Evolutionary conservation across 2,329 filamentous ascomycete species (phyloP).

Genomic region (Myriosclerotinia duriaeana): DNA sequence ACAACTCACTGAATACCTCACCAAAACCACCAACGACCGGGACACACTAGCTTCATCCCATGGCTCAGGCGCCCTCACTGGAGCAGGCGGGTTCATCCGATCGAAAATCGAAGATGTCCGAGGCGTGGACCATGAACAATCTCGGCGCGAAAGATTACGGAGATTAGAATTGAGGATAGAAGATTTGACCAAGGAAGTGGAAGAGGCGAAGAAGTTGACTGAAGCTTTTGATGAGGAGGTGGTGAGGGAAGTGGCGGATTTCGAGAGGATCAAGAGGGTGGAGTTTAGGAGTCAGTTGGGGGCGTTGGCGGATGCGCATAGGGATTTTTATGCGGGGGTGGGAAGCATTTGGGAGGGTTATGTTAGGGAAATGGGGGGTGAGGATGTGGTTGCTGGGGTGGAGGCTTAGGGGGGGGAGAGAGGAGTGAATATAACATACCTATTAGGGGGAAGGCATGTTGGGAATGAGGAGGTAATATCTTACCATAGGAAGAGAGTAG

Average conservation of each 20-base stretch:
- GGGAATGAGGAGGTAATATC: not conserved
- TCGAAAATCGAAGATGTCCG: constrained; percentile 95
- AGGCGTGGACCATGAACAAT: constrained; percentile 93
- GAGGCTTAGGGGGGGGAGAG: constrained; percentile 2
- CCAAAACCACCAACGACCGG: constrained; percentile 83
- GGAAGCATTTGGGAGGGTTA: constrained; percentile 87
- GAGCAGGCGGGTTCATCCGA: constrained; percentile 82
- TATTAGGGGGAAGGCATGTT: not conserved
- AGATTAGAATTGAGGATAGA: constrained; percentile 93
- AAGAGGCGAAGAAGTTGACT: constrained; percentile 79
- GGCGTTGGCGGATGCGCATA: constrained; percentile 77
- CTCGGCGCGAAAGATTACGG: constrained; percentile 78
- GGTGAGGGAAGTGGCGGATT: constrained; percentile 86
- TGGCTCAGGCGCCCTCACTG: constrained; percentile 61
- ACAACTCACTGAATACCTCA: constrained; percentile 90
- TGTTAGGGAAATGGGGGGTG: constrained; percentile 70
- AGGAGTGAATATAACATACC: not conserved
- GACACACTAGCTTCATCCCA: constrained; percentile 65
- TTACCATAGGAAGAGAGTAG: not conserved
- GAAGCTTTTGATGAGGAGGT: constrained; percentile 97
- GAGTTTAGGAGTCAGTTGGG: constrained; percentile 90
- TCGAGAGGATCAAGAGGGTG: constrained; percentile 91
- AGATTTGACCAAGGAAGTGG: constrained; percentile 84
- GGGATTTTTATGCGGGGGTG: constrained; percentile 79
- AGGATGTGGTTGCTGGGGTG: constrained; percentile 1